Evolutionary conservation across 192 early-diverging fungal genomes (phyloP), one percentile per base, ranked within the genome.

Genomic region (Backusella sp.): DNA sequence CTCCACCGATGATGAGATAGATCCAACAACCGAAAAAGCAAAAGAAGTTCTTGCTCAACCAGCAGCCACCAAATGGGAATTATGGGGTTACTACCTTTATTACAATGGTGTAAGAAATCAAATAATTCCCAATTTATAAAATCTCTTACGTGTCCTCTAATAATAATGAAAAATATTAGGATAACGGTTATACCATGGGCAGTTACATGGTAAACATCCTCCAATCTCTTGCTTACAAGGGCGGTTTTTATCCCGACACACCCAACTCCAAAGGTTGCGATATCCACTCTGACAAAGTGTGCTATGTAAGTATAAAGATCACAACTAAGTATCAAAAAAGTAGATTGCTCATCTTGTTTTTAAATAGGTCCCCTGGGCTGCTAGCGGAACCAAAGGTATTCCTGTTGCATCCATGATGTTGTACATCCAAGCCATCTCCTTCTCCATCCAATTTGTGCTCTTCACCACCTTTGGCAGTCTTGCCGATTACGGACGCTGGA

Each of bases 31-130:
- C 0, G 72, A 76, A 30, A 52, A 30, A 19, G 68, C 36, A 32
- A 32, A 71, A 34, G 52, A 46, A 15, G 75, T 77, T 19, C 32
- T 52, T 12, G 15, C 42, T 1, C 82, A 83, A 70, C 77, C 77
- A 35, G 21, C 71, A 6, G 74, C 82, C 26, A 77, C 78, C 26
- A 78, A 76, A 23, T 69, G 72, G 37, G 82, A 83, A 19, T 42
- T 83, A 36, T 79, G 77, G 82, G 69, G 70, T 34, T 83, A 83
- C 52, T 83, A 83, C 49, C 76, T 83, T 28, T 83, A 83, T 42
- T 83, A 83, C 46, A 83, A 83, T 74, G 82, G 77, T 53, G 77
- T 78, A 44, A 36, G 32, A 72, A 56, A 39, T 11, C 23, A 56
- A 35, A 35, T 6, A 73, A 9, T n/a, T 21, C 15, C 0, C 14